Conservation (phyloP, 257 asterid genomes). For the Petrea volubilis region DNA sequence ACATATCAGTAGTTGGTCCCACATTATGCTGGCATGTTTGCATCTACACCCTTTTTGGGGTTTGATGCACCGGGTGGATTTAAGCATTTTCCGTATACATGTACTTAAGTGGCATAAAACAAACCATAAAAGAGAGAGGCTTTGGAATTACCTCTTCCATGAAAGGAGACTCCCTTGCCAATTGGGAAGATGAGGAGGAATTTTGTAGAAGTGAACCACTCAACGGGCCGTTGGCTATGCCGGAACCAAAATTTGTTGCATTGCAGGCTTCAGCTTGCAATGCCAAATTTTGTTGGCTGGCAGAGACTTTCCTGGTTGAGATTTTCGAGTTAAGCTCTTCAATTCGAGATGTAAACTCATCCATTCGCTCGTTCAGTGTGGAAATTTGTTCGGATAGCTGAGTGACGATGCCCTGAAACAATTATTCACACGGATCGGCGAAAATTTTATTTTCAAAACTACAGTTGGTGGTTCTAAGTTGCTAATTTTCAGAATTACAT, state of each 20-base stretch:
- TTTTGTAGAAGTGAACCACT: constrained; percentile 60
- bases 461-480: not conserved
- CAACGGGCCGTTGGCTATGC: constrained; percentile 67
- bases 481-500: not conserved
- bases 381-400: constrained; percentile 94
- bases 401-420: constrained; percentile 75
- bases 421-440: constrained; percentile 5
- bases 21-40: no score
- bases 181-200: constrained; percentile 78
- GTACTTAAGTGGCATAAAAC: no score
- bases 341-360: constrained; percentile 86
- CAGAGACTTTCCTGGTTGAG: constrained; percentile 44
- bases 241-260: constrained; percentile 57
- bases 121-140: not conserved
- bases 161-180: constrained; percentile 73
- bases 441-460: not conserved
- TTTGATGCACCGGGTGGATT: no score
- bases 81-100: no score
- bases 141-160: constrained; percentile 75
- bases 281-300: constrained; percentile 82
- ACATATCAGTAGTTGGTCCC: no score
- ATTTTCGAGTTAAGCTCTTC: constrained; percentile 87
- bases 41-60: no score
- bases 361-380: constrained; percentile 91
- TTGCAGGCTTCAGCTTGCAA: constrained; percentile 74